Conservation (phyloP, 2,329 filamentous ascomycete genomes). For the Sclerotinia nivalis region DNA sequence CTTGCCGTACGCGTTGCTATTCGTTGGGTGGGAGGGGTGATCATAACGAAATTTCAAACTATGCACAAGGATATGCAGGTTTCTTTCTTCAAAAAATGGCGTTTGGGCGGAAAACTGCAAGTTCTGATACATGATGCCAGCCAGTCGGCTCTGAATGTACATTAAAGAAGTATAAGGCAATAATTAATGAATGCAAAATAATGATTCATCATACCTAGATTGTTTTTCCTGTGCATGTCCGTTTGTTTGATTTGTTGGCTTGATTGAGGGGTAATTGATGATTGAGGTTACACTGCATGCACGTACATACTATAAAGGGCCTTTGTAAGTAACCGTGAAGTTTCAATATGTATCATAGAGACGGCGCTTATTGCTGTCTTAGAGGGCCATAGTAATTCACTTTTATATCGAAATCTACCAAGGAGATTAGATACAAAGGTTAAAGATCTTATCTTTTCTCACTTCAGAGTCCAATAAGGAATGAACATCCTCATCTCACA, state of each 20-base stretch:
- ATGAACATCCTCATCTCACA: background rate
- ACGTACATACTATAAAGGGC: background rate
- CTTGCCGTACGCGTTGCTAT: background rate
- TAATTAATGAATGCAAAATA: slow-evolving; percentile 9
- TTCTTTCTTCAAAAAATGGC: slow-evolving; percentile 24
- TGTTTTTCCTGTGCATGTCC: background rate
- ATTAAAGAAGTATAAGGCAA: slow-evolving; percentile 8
- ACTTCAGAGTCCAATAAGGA: background rate
- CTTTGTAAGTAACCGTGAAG: background rate
- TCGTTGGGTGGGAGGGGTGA: background rate
- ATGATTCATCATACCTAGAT: slow-evolving; percentile 1
- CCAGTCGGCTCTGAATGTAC: slow-evolving; percentile 18
- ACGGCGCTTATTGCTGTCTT: background rate
- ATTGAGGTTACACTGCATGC: background rate
- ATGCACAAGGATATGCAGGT: slow-evolving; percentile 23
- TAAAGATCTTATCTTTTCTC: background rate
- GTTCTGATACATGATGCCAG: background rate
- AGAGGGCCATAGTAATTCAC: background rate
- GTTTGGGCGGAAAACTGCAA: slow-evolving; percentile 23
- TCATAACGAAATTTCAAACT: slow-evolving; percentile 24
- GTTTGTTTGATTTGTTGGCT: background rate
- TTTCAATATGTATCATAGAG: background rate
- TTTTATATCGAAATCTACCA: background rate
- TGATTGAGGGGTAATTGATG: background rate
- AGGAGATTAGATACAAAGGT: background rate